Conservation (phyloP, 1,139 yeast species). For the Blastobotrys niveus region DNA sequence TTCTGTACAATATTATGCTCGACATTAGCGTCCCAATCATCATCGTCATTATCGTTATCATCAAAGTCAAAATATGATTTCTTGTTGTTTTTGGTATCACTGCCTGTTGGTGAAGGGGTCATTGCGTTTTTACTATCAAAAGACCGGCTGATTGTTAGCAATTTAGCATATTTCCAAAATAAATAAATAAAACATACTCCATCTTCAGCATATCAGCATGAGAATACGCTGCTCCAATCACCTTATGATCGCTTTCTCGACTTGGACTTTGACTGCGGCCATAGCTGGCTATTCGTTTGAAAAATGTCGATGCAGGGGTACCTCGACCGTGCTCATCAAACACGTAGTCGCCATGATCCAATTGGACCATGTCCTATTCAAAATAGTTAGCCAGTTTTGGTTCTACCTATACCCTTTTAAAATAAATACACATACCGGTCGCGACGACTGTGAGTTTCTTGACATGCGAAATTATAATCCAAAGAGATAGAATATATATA, state of each 20-base stretch:
- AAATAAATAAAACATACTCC: conserved; percentile 2
- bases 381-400: no score
- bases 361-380: conserved; percentile 26
- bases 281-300: conserved; percentile 43
- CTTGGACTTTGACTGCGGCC: conserved; percentile 1
- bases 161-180: background rate
- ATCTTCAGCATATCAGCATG: conserved; percentile 32
- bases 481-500: no score
- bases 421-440: no score
- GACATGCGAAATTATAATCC: no score
- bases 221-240: conserved; percentile 42
- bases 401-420: no score
- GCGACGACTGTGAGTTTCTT: no score
- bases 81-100: conserved; percentile 5
- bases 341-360: conserved; percentile 50
- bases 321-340: conserved; percentile 66
- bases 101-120: conserved; percentile 9
- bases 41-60: conserved; percentile 60
- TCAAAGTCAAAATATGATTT: conserved; percentile 51
- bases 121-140: background rate
- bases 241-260: conserved; percentile 22
- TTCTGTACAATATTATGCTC: conserved; percentile 45
- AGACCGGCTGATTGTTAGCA: background rate
- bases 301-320: conserved; percentile 53
- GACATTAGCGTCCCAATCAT: conserved; percentile 87